Percentiles rank a stretch among this genome's conserved stretches.
Evolutionary conservation across 2,329 filamentous ascomycete species (phyloP).

Genomic region (Phialophora chinensis): DNA sequence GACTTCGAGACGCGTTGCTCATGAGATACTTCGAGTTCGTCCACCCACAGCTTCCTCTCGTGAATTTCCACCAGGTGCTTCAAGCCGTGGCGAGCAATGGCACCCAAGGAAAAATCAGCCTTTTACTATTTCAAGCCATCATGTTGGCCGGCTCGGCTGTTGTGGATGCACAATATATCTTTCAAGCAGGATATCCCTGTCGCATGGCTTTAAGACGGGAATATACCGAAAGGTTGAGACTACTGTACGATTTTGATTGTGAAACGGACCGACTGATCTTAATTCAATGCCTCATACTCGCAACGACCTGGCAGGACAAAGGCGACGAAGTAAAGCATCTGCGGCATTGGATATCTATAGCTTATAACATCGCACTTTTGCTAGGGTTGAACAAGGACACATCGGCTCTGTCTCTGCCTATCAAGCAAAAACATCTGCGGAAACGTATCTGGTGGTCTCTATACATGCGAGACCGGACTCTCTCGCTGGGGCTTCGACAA

Average conservation of each 20-base stretch:
- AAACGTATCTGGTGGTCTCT: slow-evolving; percentile 98
- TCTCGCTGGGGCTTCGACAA: slow-evolving; percentile 88
- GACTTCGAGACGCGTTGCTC: slow-evolving; percentile 78
- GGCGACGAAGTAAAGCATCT: slow-evolving; percentile 97
- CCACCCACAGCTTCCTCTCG: slow-evolving; percentile 88
- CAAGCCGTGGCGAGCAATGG: slow-evolving; percentile 65
- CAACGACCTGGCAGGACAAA: slow-evolving; percentile 98
- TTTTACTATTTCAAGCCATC: slow-evolving; percentile 88
- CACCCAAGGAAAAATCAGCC: slow-evolving; percentile 60
- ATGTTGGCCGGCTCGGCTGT: slow-evolving; percentile 92
- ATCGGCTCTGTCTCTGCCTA: slow-evolving; percentile 73
- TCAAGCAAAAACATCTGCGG: slow-evolving; percentile 77
- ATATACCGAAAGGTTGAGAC: slow-evolving; percentile 50
- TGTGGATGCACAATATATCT: slow-evolving; percentile 85
- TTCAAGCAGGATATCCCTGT: slow-evolving; percentile 74
- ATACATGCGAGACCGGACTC: slow-evolving; percentile 89
- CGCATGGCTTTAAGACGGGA: slow-evolving; percentile 53
- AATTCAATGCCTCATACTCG: slow-evolving; percentile 84
- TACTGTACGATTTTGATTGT: slow-evolving; percentile 93
- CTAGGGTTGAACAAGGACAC: slow-evolving; percentile 93
- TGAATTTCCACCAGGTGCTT: slow-evolving; percentile 69
- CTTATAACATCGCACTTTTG: slow-evolving; percentile 87
- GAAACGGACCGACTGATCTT: slow-evolving; percentile 86
- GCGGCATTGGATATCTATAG: slow-evolving; percentile 99
- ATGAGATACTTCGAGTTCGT: slow-evolving; percentile 85